phyloP scores from a whole-genome alignment of 805 yeast species.

The Debaryomyces prosopidis region DNA sequence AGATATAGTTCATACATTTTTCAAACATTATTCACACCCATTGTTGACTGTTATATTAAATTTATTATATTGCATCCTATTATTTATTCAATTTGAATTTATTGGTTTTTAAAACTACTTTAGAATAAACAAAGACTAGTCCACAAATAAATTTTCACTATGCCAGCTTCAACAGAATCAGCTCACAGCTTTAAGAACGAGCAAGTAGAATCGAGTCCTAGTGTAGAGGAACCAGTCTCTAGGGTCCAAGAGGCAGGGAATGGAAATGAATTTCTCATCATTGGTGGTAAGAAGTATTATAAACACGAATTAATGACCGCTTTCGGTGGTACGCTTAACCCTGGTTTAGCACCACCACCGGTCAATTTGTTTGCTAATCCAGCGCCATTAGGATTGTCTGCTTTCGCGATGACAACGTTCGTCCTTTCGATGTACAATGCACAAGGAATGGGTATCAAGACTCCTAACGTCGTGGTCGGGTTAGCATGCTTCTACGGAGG shows the following conservation, averaged over 20 bases:
- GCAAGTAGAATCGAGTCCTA: not conserved
- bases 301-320: constrained; percentile 42
- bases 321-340: constrained; percentile 39
- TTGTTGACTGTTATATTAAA: no score
- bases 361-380: constrained; percentile 65
- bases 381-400: constrained; percentile 62
- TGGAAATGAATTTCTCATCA: constrained; percentile 32
- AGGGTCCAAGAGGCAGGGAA: constrained; percentile 36
- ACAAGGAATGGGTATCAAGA: constrained; percentile 52
- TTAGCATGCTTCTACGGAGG: constrained; percentile 69
- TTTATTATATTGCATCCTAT: no score
- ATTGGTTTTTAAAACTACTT: no score
- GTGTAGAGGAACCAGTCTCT: not conserved
- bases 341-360: constrained; percentile 43
- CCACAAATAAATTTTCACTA: no score
- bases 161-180: not conserved
- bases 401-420: constrained; percentile 65
- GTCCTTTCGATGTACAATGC: constrained; percentile 59
- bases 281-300: constrained; percentile 35
- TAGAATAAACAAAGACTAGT: no score
- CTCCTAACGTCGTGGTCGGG: constrained; percentile 58
- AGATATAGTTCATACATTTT: no score
- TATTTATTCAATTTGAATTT: no score
- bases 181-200: not conserved
- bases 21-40: no score